Base-by-base conservation (phyloP, 495 filamentous ascomycete species). In the Penicillium coffeae region DNA sequence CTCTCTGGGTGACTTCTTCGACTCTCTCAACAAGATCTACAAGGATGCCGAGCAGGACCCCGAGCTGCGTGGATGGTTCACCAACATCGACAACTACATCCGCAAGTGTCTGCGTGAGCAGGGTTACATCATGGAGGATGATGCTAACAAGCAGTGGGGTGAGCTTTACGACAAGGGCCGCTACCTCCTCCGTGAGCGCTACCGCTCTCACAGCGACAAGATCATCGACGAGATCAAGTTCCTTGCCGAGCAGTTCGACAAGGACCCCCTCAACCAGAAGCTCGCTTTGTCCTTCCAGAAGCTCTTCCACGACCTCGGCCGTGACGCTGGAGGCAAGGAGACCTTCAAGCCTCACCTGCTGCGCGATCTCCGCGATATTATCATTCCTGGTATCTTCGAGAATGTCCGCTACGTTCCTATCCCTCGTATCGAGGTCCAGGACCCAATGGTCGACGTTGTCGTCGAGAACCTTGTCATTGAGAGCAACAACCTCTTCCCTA, bases 401-500 rank as follows among this genome's bases (percentile, higher is more conserved):
- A 87, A 82, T 52, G 71, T 94, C 19, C 86, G 89, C 45, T 98
- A 98, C 68, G 83, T 98, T 18, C 93, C 93, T 14, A 81, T 98
- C 43, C 94, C 93, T 9, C 83, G 93, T 21, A 95, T 97, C 45
- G 93, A 98, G 69, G 93, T 93, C 55, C 85, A 84, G 2, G 94
- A 98, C 58, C 78, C 79, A 10, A 82, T 83, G 76, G 73, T 93
- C 41, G 93, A 98, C 68, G 88, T 86, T 41, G 70, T 97, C 13
- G 76, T 98, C 34, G 93, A 98, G 73, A 98, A 98, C 64, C 75
- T 98, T 20, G 84, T 95, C 35, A 79, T 98, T 53, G 93, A 98
- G 72, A 89, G 89, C 50, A 93, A 97, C 71, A 98, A 98, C 70
- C 80, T 98, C 55, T 89, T 93, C 79, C 93, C 93, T 33, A 98